Base-by-base conservation (phyloP, 2,329 filamentous ascomycete genomes). In the Sporothrix luriei region DNA sequence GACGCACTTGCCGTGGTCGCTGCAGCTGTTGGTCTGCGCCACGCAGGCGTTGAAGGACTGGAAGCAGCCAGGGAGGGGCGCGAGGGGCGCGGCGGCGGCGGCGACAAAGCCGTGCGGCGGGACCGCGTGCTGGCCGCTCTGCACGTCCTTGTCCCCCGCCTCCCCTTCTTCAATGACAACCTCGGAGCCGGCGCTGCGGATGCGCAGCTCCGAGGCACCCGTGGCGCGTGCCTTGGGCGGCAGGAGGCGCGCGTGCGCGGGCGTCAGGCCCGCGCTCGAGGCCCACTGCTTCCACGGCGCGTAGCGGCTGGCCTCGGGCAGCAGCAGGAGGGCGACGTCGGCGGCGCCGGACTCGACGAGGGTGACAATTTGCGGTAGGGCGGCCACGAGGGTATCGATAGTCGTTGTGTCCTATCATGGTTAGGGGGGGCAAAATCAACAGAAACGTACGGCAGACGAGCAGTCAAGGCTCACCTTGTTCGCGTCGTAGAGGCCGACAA, bases 1-100 rank as follows among this genome's bases (percentile, higher is more conserved):
- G 73, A 85, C 82, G 82, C 95, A 98, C 38, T 79, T 77, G 61
- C 95, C 95, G 79, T 95, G 93, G 68, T 90, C 88, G 16, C 91
- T 92, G 84, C 95, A 99, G 77, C 88, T 88, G 75, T 88, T 85
- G 2, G 95, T 99, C 52, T 82, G 83, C 70, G 84, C 84, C 65
- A 85, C 81, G 81, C 94, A 98, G 70, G 85, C 82, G 52, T 89
- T 87, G 74, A 88, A 80, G 2, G 89, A 89, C 67, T 83, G 78
- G 83, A 96, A 94, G 84, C 94, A 98, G 59, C 87, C 80, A 7
- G 91, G 90, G 61, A 94, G 84, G 70, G 80, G 76, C 66, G 75
- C 11, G 69, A 33, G 70, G 67, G 79, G 76, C 74, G 74, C 57
- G 67, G 73, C 74, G 16, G 73, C 74, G 16, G 59, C 24, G 19